phyloP scores from a whole-genome alignment of 306 rosid genomes.

The Vicia villosa region DNA sequence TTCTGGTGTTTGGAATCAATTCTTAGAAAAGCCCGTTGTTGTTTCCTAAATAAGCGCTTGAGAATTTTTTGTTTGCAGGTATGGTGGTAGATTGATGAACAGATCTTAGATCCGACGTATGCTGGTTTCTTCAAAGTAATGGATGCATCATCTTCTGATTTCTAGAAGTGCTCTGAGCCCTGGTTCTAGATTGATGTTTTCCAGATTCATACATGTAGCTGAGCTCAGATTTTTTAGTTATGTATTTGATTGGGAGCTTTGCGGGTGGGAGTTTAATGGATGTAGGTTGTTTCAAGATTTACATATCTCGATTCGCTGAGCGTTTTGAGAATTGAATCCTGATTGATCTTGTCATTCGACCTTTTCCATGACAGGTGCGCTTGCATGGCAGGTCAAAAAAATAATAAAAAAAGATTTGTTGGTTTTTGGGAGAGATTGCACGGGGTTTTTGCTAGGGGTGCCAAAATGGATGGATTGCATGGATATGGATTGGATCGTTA shows the following conservation, averaged over 20 bases:
- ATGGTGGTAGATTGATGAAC: neutral
- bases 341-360: conserved; percentile 76
- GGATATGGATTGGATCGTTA: too few relatives aligned
- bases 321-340: conserved; percentile 26
- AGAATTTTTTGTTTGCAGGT: conserved; percentile 45
- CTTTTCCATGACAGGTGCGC: conserved; percentile 99
- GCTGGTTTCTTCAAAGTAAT: fast-evolving
- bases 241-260: conserved; percentile 4
- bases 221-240: conserved; percentile 22
- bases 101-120: neutral
- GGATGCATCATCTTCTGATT: neutral
- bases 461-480: too few relatives aligned
- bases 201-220: neutral
- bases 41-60: too few relatives aligned
- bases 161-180: neutral
- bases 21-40: too few relatives aligned
- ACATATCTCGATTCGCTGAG: too few relatives aligned
- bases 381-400: conserved; percentile 91
- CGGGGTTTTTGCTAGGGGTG: conserved; percentile 83
- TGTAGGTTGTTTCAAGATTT: conserved; percentile 53
- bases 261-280: conserved; percentile 39
- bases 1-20: too few relatives aligned
- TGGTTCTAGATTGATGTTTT: neutral
- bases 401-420: conserved; percentile 45
- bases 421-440: conserved; percentile 72